A percentile compares a stretch with the other conserved stretches of the same genome.
Conservation (phyloP, 257 asterid species). For the Scutellaria minor region DNA sequence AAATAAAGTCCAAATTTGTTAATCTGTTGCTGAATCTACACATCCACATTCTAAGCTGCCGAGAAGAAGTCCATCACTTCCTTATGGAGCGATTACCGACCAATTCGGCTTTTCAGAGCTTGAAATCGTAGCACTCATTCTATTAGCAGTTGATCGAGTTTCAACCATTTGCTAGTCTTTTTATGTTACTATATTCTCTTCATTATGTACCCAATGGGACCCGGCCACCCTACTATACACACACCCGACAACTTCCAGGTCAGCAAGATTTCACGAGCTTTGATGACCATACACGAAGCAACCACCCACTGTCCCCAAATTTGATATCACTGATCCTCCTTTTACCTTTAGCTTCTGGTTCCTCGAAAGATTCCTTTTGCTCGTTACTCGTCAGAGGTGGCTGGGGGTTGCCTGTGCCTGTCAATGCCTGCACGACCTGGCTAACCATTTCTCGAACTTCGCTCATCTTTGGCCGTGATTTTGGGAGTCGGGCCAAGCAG, state of each 20-base stretch:
- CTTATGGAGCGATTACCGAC: not conserved
- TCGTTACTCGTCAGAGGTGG: constrained; percentile 48
- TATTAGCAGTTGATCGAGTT: not conserved
- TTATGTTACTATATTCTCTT: constrained; percentile 13
- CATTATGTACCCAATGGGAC: constrained; percentile 31
- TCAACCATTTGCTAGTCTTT: not conserved
- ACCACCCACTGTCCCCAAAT: constrained; percentile 60
- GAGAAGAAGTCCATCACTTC: constrained; percentile 10
- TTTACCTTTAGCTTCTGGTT: constrained; percentile 49
- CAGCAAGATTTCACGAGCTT: constrained; percentile 61
- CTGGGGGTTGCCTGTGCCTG: constrained; percentile 54
- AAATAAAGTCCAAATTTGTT: constrained; percentile 23
- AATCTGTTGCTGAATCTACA: constrained; percentile 1
- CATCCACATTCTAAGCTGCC: not conserved
- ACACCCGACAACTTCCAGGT: constrained; percentile 1
- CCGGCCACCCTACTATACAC: constrained; percentile 7
- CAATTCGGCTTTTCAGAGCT: not conserved
- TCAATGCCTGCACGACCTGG: constrained; percentile 60
- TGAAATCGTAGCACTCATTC: not conserved
- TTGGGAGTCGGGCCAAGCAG: constrained; percentile 71
- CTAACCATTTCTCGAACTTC: constrained; percentile 80
- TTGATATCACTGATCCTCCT: constrained; percentile 55
- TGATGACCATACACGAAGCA: constrained; percentile 58
- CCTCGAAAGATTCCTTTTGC: constrained; percentile 35
- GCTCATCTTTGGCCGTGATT: constrained; percentile 92